phyloP scores from a whole-genome alignment of 2,329 filamentous ascomycete species.

The Colletotrichum sp. region DNA sequence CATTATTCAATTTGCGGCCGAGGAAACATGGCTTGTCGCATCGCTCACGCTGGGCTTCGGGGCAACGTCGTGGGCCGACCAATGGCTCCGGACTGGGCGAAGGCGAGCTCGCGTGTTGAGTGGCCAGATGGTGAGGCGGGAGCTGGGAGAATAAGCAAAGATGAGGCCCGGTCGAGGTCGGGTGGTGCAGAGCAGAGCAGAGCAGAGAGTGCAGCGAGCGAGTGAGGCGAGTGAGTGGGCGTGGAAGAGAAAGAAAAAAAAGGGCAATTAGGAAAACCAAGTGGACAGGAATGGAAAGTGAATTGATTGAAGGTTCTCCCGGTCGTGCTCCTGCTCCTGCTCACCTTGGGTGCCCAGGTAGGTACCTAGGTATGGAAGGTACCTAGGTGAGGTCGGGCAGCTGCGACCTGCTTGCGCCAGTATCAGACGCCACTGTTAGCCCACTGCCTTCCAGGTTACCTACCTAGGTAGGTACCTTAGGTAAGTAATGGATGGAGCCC shows the following conservation, averaged over 20 bases:
- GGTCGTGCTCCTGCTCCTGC: not conserved
- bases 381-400: not conserved
- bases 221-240: not conserved
- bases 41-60: slow-evolving; percentile 1
- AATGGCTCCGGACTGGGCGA: not conserved
- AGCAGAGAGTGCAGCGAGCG: not conserved
- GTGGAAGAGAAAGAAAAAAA: not conserved
- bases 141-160: not conserved
- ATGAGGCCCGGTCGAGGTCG: not conserved
- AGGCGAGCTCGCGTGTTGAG: not conserved
- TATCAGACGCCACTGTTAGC: not conserved
- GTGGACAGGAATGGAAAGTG: not conserved
- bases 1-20: slow-evolving; percentile 11
- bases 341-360: not conserved
- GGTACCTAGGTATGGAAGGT: too few relatives aligned
- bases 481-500: too few relatives aligned
- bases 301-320: not conserved
- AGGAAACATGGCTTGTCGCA: slow-evolving; percentile 20
- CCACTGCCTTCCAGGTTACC: not conserved
- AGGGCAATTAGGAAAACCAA: not conserved
- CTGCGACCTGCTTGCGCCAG: not conserved
- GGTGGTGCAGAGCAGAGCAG: not conserved
- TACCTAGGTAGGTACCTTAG: too few relatives aligned
- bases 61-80: not conserved
- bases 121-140: not conserved